Conservation (phyloP, 2,329 filamentous ascomycete genomes). For the Calonectria hongkongensis region DNA sequence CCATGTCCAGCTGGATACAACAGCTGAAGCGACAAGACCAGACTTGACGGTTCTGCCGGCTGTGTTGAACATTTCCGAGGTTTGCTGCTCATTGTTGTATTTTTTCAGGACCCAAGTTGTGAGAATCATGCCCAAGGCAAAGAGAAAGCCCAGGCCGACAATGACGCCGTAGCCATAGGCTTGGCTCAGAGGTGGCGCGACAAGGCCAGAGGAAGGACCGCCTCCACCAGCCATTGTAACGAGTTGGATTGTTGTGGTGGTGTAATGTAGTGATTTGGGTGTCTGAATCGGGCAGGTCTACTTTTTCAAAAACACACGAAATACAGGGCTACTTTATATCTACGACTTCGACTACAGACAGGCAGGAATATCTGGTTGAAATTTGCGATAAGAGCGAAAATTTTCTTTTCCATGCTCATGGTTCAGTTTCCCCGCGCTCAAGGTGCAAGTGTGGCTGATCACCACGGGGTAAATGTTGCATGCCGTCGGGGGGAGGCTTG, state of each 20-base stretch:
- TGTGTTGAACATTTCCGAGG: constrained; percentile 93
- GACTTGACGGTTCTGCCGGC: constrained; percentile 91
- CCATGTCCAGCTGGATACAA: constrained; percentile 87
- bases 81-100: constrained; percentile 81
- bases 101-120: constrained; percentile 80
- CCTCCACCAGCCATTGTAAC: constrained; percentile 13
- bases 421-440: constrained; percentile 13
- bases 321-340: background rate
- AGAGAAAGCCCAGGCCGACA: constrained; percentile 82
- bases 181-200: constrained; percentile 65
- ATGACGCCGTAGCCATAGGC: constrained; percentile 86
- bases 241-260: background rate
- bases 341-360: background rate
- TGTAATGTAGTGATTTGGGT: background rate
- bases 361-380: background rate
- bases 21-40: constrained; percentile 88
- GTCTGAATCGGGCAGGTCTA: background rate
- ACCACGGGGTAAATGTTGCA: constrained; percentile 9
- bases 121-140: constrained; percentile 83
- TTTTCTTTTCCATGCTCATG: background rate
- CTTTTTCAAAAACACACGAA: background rate
- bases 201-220: constrained; percentile 28
- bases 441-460: constrained; percentile 8
- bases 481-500: constrained; percentile 20
- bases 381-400: constrained; percentile 9